These are phyloP conservation scores for Aspergillus wentii DNA, from an alignment of 495 filamentous ascomycete species.

Conservation along the genomic window DNA sequence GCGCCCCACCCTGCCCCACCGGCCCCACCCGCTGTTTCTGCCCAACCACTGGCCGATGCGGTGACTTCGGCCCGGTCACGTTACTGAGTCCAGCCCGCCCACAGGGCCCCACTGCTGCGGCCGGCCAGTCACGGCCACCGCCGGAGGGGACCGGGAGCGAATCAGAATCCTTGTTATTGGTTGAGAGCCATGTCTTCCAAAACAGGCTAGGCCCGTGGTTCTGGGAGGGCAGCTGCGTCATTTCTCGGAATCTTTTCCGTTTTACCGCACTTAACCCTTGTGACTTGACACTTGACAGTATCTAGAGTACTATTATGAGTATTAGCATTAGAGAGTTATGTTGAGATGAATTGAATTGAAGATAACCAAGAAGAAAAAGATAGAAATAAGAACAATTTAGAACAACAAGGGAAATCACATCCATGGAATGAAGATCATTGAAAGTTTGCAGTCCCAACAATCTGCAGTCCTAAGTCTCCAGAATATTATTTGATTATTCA, in stretches of 20 bases:
- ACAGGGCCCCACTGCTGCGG: no score
- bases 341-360: not conserved
- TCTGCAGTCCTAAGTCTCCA: no score
- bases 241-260: not conserved
- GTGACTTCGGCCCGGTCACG: conserved; percentile 30
- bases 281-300: no score
- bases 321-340: not conserved
- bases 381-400: not conserved
- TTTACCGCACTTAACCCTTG: no score
- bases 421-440: not conserved
- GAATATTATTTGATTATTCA: no score
- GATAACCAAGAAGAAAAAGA: not conserved
- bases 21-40: conserved; percentile 1
- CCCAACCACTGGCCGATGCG: not conserved
- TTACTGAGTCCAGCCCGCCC: conserved; percentile 15
- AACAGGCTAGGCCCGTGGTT: not conserved
- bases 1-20: conserved; percentile 4
- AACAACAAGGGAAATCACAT: not conserved
- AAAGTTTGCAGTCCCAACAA: not conserved
- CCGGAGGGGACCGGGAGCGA: conserved; percentile 6
- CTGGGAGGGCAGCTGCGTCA: not conserved
- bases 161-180: conserved; percentile 1
- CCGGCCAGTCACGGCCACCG: conserved; percentile 7
- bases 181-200: not conserved
- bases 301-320: no score